Percentiles rank a stretch among this genome's conserved stretches.
phyloP scores from a whole-genome alignment of 345 rosid species.

The Gossypium thurberi region DNA sequence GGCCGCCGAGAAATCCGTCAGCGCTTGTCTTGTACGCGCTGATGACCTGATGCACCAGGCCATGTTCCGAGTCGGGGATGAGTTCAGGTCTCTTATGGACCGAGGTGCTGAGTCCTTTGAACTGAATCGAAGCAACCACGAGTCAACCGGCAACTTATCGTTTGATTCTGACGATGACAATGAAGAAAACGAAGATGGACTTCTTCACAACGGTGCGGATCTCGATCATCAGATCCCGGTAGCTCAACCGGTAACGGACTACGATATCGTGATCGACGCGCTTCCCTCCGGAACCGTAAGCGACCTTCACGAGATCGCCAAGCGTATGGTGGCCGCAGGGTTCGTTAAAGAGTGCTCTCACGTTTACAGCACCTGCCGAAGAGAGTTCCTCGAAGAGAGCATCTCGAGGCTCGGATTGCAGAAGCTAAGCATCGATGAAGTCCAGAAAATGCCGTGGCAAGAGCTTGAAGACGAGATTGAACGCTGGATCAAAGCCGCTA shows the following conservation, averaged over 20 bases:
- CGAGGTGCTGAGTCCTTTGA: slow-evolving; percentile 62
- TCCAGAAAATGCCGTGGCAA: slow-evolving; percentile 69
- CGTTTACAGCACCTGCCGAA: slow-evolving; percentile 67
- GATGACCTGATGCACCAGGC: slow-evolving; percentile 76
- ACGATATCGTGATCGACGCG: slow-evolving; percentile 75
- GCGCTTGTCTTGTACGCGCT: slow-evolving; percentile 57
- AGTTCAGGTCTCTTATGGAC: slow-evolving; percentile 74
- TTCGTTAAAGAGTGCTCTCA: slow-evolving; percentile 67
- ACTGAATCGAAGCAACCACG: slow-evolving; percentile 16
- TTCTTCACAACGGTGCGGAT: slow-evolving; percentile 26
- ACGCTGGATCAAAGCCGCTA: slow-evolving; percentile 77
- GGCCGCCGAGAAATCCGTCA: slow-evolving; percentile 41
- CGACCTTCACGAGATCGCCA: slow-evolving; percentile 82
- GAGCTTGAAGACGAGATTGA: slow-evolving; percentile 80
- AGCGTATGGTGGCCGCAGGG: slow-evolving; percentile 80
- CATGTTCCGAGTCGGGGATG: slow-evolving; percentile 73
- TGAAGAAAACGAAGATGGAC: slow-evolving; percentile 23
- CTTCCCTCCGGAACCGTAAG: slow-evolving; percentile 70
- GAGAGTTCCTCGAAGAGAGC: slow-evolving; percentile 84
- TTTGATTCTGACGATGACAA: slow-evolving; percentile 49
- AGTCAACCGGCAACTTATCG: slow-evolving; percentile 27
- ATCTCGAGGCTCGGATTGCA: slow-evolving; percentile 63
- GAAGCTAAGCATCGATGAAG: slow-evolving; percentile 74
- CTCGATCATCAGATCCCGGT: slow-evolving; percentile 51
- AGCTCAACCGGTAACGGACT: slow-evolving; percentile 72